Base-by-base conservation (phyloP, 2,329 filamentous ascomycete species). In the Colletotrichum lentis region DNA sequence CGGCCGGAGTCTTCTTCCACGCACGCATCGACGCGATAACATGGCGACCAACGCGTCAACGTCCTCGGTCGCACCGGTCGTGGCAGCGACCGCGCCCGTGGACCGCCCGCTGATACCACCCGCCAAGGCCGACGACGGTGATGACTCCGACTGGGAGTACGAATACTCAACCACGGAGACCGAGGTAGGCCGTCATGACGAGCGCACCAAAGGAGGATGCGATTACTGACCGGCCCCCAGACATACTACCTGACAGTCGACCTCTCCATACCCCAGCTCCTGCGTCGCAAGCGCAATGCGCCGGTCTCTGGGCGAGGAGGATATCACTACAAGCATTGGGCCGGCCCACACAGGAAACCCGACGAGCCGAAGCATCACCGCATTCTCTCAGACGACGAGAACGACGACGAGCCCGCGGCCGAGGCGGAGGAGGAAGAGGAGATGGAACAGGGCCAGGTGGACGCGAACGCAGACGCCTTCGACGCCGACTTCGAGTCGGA, bases 131-230 rank as follows among this genome's bases (percentile, higher is more conserved):
- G 59, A 71, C 11, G 80, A 81, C 35, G 83, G 82, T 6, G 81
- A 88, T 67, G 85, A 90, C 56, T 83, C 83, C 16, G 87, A 89
- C 58, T 90, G 87, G 86, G 88, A 90, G 73, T 90, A 90, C 71
- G 88, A 90, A 71, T 90, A 90, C 73, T 90, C 88, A 0, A 77
- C 80, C 3, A 88, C 86, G 0, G 87, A 90, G 73, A 88, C 83
- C 16, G 88, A 90, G 81, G 88, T 86, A 67, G 12, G 41, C 16
- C 2, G 44, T 47, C 5, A 31, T 43, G 41, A 39, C 22, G 2
- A 12, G 8, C 64, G 20, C 2, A 20, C n/a, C 5, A 43, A 44
- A 50, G 20, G 20, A 35, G 31, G 31, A 35, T 41, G 10, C 24
- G 24, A 54, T 12, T 37, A 55, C 56, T 69, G 11, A 62, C 18